Conservation (phyloP, 345 rosid species). For the Citrus sinensis region DNA sequence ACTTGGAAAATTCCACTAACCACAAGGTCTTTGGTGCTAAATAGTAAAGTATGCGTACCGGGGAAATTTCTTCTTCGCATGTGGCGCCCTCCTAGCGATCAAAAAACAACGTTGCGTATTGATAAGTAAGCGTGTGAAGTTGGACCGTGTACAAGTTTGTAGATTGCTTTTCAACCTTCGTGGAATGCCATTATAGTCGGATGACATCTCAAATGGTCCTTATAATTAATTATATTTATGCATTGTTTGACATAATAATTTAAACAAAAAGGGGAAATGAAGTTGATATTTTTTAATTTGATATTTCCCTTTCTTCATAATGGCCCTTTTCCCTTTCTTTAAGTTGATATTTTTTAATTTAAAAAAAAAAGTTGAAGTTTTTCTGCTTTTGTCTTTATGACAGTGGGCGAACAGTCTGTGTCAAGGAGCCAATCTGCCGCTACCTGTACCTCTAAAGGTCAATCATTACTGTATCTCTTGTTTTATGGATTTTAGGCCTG, state of each 20-base stretch:
- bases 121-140: too few species aligned
- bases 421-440: constrained; percentile 90
- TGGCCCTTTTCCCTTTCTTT: too few species aligned
- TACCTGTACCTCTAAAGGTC: constrained; percentile 86
- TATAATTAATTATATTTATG: not conserved
- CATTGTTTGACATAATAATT: not conserved
- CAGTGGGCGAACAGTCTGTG: constrained; percentile 96
- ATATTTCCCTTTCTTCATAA: too few species aligned
- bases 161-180: not conserved
- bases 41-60: too few species aligned
- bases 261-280: not conserved
- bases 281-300: too few species aligned
- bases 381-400: not conserved
- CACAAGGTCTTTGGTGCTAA: constrained; percentile 31
- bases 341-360: too few species aligned
- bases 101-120: too few species aligned
- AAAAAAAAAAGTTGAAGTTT: too few species aligned
- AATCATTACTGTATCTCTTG: not conserved
- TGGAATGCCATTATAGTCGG: not conserved
- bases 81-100: too few species aligned
- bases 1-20: constrained; percentile 51
- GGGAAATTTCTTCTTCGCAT: too few species aligned
- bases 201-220: not conserved
- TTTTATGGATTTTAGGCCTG: not conserved
- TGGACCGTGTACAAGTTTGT: not conserved